A percentile compares a stretch with the other conserved stretches of the same genome.
Evolutionary conservation across 1,139 yeast genomes (phyloP).

Genomic region (Zygoascus meyerae): DNA sequence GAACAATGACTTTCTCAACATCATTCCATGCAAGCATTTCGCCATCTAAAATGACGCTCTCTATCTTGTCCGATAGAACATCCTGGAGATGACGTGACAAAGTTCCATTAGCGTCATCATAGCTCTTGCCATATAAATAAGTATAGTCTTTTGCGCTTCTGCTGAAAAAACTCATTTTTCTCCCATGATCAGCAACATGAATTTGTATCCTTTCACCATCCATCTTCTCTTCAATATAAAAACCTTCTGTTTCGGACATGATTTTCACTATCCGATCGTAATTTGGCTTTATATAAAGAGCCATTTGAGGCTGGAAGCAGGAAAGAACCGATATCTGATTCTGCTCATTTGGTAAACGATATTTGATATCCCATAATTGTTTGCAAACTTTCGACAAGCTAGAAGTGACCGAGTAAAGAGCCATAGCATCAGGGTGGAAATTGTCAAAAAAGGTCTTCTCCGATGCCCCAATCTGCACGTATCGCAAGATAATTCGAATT

Average conservation of each 20-base stretch:
- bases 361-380: slow-evolving; percentile 42
- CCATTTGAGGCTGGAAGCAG: slow-evolving; percentile 63
- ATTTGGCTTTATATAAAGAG: slow-evolving; percentile 46
- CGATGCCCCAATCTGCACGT: slow-evolving; percentile 44
- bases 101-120: slow-evolving; percentile 46
- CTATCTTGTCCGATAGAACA: slow-evolving; percentile 43
- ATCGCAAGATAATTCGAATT: slow-evolving; percentile 54
- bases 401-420: slow-evolving; percentile 61
- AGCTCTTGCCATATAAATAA: slow-evolving; percentile 61
- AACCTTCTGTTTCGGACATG: slow-evolving; percentile 39
- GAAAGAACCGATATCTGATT: slow-evolving; percentile 31
- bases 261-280: slow-evolving; percentile 46
- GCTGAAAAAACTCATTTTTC: slow-evolving; percentile 53
- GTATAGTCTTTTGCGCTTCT: slow-evolving; percentile 72
- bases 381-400: slow-evolving; percentile 58
- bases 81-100: slow-evolving; percentile 50
- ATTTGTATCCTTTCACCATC: slow-evolving; percentile 88
- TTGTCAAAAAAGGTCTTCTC: slow-evolving; percentile 55
- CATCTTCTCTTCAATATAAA: slow-evolving; percentile 81
- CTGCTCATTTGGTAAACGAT: slow-evolving; percentile 16
- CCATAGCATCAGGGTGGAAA: slow-evolving; percentile 81
- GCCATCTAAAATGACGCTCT: slow-evolving; percentile 64
- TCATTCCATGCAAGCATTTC: slow-evolving; percentile 91
- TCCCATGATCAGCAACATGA: slow-evolving; percentile 46
- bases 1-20: slow-evolving; percentile 51